Base-by-base conservation (phyloP, 2,329 filamentous ascomycete species). In the Byssoonygena ceratinophila region DNA sequence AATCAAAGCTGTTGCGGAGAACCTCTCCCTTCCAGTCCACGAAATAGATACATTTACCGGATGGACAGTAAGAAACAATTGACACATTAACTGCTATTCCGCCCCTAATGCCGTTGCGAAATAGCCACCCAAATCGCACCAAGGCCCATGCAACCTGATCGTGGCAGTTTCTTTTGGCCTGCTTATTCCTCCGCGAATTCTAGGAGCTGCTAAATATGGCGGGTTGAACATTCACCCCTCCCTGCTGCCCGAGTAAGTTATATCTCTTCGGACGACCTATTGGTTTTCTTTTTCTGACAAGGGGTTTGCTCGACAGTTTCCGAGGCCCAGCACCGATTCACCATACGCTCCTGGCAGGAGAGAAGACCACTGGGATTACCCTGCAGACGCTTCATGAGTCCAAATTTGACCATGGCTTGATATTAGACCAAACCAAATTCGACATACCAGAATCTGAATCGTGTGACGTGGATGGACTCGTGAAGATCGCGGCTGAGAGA, bases 181-280 rank as follows among this genome's bases (percentile, higher is more conserved):
- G 6, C 84, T 96, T 56, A 83, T 98, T 0, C 92, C 92, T 0
- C 76, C 78, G 0, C 77, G 87, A 3, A 80, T 97, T 14, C 74
- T 98, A 20, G 72, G 72, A 20, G 71, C 71, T 1, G 80, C 85
- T 22, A 80, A 78, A 60, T 95, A 94, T 69, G 90, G 90, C 40
- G 92, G 92, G 0, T 71, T 98, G 2, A 98, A 98, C 67, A 77
- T 98, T 1, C 92, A 98, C 63, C 92, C 92, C 1, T 97, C 91
- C 0, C 71, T 96, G 25, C 77, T 98, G 12, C 91, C 90, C 3
- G 84, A 92, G 82, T 87, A 74, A 59, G 74, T 22, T 12, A 6
- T 25, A 6, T 18, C 22, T 46, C n/a, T n/a, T n/a, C n/a, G n/a
- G n/a, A n/a, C n/a, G n/a, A n/a, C n/a, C n/a, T n/a, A n/a, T n/a